phyloP scores from a whole-genome alignment of 148 eudicot genomes.

The Rhododendron simsii region DNA sequence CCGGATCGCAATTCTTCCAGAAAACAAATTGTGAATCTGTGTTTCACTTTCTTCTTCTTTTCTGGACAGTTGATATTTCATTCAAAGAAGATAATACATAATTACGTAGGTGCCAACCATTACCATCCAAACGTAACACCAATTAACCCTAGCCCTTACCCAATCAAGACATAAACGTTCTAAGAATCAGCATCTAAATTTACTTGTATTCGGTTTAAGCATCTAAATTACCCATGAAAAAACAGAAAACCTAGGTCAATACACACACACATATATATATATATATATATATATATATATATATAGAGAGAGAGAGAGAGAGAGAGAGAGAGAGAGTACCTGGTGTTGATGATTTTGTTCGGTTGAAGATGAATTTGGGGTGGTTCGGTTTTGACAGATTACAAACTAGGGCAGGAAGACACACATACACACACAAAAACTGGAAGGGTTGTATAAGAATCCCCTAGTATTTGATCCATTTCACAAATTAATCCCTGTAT shows the following conservation, averaged over 20 bases:
- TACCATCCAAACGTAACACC: background rate
- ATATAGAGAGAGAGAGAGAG: background rate
- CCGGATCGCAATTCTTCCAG: background rate
- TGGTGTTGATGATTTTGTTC: background rate
- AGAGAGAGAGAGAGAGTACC: background rate
- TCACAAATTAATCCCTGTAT: background rate
- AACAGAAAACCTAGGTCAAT: background rate
- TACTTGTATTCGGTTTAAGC: background rate
- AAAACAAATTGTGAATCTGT: background rate
- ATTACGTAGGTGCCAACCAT: background rate
- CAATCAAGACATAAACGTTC: background rate
- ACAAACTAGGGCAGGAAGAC: background rate
- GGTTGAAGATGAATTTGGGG: background rate
- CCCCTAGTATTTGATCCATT: background rate
- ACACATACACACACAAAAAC: background rate
- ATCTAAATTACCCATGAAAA: background rate
- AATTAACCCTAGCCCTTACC: background rate
- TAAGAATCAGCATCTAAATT: background rate
- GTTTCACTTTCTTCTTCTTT: background rate
- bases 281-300: too few relatives aligned
- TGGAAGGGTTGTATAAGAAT: background rate
- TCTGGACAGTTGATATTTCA: background rate
- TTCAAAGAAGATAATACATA: background rate
- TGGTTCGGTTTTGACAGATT: background rate
- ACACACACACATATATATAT: background rate